Evolutionary conservation across 2,329 filamentous ascomycete genomes (phyloP).

Genomic region (Aspergillus pseudoglaucus): DNA sequence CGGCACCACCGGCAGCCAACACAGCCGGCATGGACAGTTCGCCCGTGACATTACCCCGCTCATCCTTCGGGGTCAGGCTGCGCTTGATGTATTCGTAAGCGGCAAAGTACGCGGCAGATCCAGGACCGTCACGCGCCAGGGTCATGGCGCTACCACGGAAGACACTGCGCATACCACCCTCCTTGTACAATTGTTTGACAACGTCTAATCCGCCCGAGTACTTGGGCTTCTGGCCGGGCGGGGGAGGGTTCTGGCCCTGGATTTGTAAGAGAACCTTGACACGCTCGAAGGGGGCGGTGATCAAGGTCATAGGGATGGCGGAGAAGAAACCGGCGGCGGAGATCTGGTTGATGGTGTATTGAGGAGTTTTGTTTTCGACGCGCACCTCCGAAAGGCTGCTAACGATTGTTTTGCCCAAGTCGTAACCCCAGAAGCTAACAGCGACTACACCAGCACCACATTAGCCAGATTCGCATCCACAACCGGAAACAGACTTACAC

Average conservation of each 20-base stretch:
- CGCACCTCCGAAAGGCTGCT: constrained; percentile 56
- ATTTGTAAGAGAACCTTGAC: constrained; percentile 98
- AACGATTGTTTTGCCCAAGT: constrained; percentile 87
- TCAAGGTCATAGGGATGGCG: constrained; percentile 92
- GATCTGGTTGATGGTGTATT: constrained; percentile 78
- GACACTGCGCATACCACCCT: constrained; percentile 83
- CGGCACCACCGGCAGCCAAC: constrained; percentile 78
- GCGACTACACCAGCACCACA: constrained; percentile 44
- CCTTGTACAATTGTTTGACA: constrained; percentile 83
- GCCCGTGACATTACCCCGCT: constrained; percentile 64
- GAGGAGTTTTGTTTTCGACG: constrained; percentile 54
- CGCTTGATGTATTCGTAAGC: constrained; percentile 96
- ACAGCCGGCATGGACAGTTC: constrained; percentile 76
- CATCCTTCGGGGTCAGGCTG: constrained; percentile 73
- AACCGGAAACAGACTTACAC: constrained; percentile 60
- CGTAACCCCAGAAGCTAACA: constrained; percentile 73
- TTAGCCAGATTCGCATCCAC: neutral
- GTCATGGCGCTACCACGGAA: constrained; percentile 90
- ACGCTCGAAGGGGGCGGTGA: constrained; percentile 98
- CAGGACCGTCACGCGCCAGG: constrained; percentile 86
- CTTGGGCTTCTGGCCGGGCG: constrained; percentile 84
- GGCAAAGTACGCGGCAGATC: constrained; percentile 91
- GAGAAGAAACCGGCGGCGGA: constrained; percentile 95
- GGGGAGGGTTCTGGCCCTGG: constrained; percentile 80
- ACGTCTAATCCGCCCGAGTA: constrained; percentile 86